Evolutionary conservation across 2,329 filamentous ascomycete genomes (phyloP).

Genomic region (Apiospora hydei): DNA sequence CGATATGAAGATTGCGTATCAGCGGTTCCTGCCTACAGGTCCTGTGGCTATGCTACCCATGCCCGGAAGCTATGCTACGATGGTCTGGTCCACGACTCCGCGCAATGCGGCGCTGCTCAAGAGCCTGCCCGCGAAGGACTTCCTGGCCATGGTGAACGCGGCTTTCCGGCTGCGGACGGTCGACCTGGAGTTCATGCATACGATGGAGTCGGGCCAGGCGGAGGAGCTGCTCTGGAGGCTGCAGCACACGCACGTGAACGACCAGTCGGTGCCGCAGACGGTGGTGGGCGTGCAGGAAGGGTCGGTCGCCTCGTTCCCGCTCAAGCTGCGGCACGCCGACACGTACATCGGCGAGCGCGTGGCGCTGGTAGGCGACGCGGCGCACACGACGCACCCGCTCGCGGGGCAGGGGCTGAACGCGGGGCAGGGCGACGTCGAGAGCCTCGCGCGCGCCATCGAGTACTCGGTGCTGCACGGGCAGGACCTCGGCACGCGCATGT

Average conservation of each 20-base stretch:
- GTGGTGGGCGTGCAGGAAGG: slow-evolving; percentile 77
- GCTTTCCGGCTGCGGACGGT: slow-evolving; percentile 83
- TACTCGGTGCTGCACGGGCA: slow-evolving; percentile 82
- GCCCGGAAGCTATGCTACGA: slow-evolving; percentile 80
- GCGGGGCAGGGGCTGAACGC: slow-evolving; percentile 95
- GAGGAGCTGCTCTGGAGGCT: slow-evolving; percentile 88
- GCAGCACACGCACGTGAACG: slow-evolving; percentile 68
- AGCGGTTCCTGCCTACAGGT: slow-evolving; percentile 91
- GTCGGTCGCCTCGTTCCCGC: slow-evolving; percentile 86
- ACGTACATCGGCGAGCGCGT: slow-evolving; percentile 91
- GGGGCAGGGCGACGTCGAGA: slow-evolving; percentile 87
- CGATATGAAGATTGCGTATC: slow-evolving; percentile 80
- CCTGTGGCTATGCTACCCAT: slow-evolving; percentile 91
- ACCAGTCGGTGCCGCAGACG: slow-evolving; percentile 66
- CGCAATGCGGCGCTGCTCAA: slow-evolving; percentile 81
- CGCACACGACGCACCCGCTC: slow-evolving; percentile 93
- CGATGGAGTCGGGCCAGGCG: slow-evolving; percentile 61
- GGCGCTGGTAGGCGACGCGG: slow-evolving; percentile 91
- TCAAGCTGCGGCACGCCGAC: slow-evolving; percentile 91
- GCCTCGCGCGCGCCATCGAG: slow-evolving; percentile 76
- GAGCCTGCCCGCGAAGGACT: slow-evolving; percentile 73
- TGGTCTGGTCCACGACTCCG: slow-evolving; percentile 95
- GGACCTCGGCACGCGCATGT: slow-evolving; percentile 82
- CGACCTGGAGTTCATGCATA: slow-evolving; percentile 86
- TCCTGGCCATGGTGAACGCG: slow-evolving; percentile 89